These are phyloP conservation scores for Mycena sp. DNA, from an alignment of 1,284 basidiomycete genomes.

Conservation along the genomic window DNA sequence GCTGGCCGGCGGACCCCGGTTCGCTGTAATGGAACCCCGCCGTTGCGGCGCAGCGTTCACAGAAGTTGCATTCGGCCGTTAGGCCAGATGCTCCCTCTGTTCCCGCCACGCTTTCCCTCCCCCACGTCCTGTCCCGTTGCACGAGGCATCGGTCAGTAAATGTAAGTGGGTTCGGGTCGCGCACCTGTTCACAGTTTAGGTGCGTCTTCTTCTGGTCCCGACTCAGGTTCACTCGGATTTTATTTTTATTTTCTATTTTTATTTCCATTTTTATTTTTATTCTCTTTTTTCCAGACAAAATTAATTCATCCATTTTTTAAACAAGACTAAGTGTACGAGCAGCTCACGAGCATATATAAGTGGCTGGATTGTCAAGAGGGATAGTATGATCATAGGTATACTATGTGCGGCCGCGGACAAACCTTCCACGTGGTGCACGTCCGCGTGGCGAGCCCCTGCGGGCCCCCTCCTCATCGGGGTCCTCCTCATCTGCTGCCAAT, in stretches of 20 bases:
- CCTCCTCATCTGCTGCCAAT: neutral
- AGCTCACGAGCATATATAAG: neutral
- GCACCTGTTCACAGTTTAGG: neutral
- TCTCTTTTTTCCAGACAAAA: neutral
- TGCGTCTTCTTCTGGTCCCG: slow-evolving; percentile 18
- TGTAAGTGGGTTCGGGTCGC: slow-evolving; percentile 12
- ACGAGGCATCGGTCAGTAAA: neutral
- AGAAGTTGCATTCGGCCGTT: neutral
- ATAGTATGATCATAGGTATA: neutral
- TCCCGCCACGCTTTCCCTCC: neutral
- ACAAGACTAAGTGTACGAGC: neutral
- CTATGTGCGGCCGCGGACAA: neutral
- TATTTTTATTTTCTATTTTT: too few relatives aligned
- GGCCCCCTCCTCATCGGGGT: neutral
- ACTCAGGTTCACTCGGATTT: slow-evolving; percentile 16
- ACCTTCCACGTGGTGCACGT: neutral
- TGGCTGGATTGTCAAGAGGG: neutral
- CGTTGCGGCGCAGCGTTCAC: slow-evolving; percentile 1
- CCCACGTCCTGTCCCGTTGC: slow-evolving; percentile 14
- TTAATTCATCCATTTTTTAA: neutral
- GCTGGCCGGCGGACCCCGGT: slow-evolving; percentile 18
- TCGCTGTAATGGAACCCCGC: slow-evolving; percentile 6
- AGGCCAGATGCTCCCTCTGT: too few relatives aligned
- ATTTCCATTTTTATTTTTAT: too few relatives aligned
- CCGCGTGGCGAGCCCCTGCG: neutral